Evolutionary conservation across 139 green algal species (phyloP).

Genomic region (Chlamydomonas incerta): DNA sequence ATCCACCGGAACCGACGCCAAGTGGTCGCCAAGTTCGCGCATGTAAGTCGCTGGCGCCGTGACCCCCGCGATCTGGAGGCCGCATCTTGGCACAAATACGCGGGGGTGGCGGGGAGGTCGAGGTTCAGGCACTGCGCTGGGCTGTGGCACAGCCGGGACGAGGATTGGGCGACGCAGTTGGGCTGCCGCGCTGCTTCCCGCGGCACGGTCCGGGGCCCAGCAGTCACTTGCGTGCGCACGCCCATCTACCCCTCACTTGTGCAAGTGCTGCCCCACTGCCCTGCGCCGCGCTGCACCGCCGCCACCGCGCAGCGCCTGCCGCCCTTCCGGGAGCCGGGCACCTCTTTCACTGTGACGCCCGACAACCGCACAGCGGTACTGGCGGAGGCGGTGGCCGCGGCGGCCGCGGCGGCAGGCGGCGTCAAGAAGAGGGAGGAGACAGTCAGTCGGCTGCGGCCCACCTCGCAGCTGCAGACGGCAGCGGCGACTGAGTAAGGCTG

Average conservation of each 20-base stretch:
- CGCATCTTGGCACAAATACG: not conserved
- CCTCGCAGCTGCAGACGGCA: not conserved
- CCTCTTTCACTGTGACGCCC: not conserved
- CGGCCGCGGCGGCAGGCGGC: not conserved
- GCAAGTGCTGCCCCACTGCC: no score
- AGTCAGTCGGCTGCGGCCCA: conserved; percentile 1
- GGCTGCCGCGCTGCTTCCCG: no score
- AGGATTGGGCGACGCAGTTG: no score
- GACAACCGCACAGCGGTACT: not conserved
- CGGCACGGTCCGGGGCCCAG: no score
- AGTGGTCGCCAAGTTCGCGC: conserved; percentile 20
- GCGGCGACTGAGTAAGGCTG: conserved; percentile 10
- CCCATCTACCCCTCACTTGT: no score
- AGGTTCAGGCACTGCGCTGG: no score
- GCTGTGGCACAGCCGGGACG: no score
- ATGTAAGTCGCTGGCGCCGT: not conserved
- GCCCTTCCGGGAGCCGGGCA: conserved; percentile 6
- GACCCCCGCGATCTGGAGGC: not conserved
- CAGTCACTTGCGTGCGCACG: no score
- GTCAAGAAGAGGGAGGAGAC: not conserved
- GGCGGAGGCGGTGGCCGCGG: not conserved
- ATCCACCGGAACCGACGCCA: conserved; percentile 30
- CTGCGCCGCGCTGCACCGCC: no score
- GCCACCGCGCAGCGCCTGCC: conserved; percentile 38
- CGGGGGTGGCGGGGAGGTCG: not conserved